A percentile compares a stretch with the other conserved stretches of the same genome.
Conservation (phyloP, 345 rosid genomes). For the Linum usitatissimum region DNA sequence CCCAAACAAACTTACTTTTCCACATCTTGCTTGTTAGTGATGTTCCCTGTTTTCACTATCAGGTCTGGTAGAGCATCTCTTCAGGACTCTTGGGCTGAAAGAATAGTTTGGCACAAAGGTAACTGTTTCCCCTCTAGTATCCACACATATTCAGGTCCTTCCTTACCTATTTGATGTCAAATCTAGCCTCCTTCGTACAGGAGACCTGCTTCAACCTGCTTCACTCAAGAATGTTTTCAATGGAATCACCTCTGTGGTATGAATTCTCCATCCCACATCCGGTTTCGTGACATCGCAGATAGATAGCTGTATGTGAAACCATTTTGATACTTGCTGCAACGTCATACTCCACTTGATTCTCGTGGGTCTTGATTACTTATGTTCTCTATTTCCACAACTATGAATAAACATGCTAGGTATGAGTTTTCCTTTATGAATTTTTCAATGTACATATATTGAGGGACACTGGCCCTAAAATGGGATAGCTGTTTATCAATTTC, state of each 20-base stretch:
- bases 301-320: neutral
- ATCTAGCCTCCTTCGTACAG: conserved; percentile 16
- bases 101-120: conserved; percentile 51
- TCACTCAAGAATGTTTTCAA: conserved; percentile 38
- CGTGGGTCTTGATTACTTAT: neutral
- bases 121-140: conserved; percentile 1
- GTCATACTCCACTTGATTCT: neutral
- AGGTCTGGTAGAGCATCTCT: conserved; percentile 54
- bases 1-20: neutral
- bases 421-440: too few relatives aligned
- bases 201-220: conserved; percentile 47
- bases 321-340: neutral
- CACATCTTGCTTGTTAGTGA: neutral
- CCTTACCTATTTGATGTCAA: conserved; percentile 1
- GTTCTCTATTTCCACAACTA: neutral
- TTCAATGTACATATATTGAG: too few relatives aligned
- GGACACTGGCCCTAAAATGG: neutral
- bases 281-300: neutral
- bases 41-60: neutral
- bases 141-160: neutral
- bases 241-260: conserved; percentile 54
- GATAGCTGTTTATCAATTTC: neutral
- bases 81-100: conserved; percentile 40
- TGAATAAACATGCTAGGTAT: neutral
- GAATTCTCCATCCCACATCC: neutral